Evolutionary conservation across 108 stramenopile genomes (phyloP), one percentile per base, ranked within the genome.

Genomic region (Cyclotella atomus): DNA sequence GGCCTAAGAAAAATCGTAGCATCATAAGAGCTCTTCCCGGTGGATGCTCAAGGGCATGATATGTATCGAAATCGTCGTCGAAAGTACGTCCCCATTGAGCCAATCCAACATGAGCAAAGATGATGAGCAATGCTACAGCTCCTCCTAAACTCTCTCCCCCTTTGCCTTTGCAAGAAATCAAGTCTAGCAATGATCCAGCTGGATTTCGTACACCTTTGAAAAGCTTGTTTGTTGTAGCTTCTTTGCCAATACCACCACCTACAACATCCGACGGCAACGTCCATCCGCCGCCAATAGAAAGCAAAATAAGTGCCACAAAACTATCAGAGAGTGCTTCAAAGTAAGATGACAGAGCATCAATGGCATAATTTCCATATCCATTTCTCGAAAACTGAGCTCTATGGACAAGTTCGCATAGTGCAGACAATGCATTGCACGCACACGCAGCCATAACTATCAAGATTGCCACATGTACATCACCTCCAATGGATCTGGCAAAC

Each of bases 31-130:
- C 78, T 62, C 82, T 82, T 14, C 94, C 94, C 21, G 94, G 94
- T 32, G 85, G 77, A 73, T 95, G 91, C 64, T 91, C 91, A 41
- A 92, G 70, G 34, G 86, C 85, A 70, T 95, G 94, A 67, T 92
- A 92, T 21, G 88, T 86, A 68, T 95, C 91, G 82, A 95, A 95
- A 24, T 95, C 94, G 54, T 95, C 94, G 68, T 92, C 85, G 69
- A 87, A 91, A 16, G 80, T 91, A 10, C 94, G 70, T 30, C 91
- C 90, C 91, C 90, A 91, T 65, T 95, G 94, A 0, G 90, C 90
- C 34, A 95, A 63, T 17, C 78, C 69, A 7, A 83, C 68, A 80
- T 95, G 94, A 0, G 63, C 34, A 5, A 70, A 32, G 24, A 91
- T 71, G 12, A 91, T 80, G 2, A 60, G 34, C 16, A 85, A 25